Base-by-base conservation (phyloP, 2,329 filamentous ascomycete genomes). In the Aspergillus udagawae region DNA sequence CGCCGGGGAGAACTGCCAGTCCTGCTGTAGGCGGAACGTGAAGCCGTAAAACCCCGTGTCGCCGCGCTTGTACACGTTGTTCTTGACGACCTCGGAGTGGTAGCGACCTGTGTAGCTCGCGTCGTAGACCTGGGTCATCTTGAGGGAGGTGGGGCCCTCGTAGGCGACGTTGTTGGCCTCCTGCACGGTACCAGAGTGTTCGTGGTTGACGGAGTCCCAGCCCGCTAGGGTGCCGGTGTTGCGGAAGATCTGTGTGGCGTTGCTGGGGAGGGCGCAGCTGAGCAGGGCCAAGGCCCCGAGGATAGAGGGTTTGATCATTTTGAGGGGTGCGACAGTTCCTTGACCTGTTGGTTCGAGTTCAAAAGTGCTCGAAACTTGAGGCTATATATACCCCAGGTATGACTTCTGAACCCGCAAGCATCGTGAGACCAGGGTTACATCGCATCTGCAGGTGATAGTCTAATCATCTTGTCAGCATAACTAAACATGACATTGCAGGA, bases 1-100 rank as follows among this genome's bases (percentile, higher is more conserved):
- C 1, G 68, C 65, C 14, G 70, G 69, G n/a, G 66, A 62, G 63
- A 79, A 80, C 59, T 82, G 66, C 80, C 80, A 82, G 56, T 70
- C 54, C 0, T 76, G 64, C 27, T 75, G 72, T 7, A 83, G 74
- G n/a, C 78, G 77, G 70, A 83, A 82, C 0, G 71, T 69, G 65
- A 82, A 83, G 38, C 80, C 79, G 70, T 82, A 82, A 69, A 77
- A 80, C 25, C 75, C 75, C 21, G 68, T 69, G 55, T 82, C 75
- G 49, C 76, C 78, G 54, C 72, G 75, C 58, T 71, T 67, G 70
- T 82, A 82, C 20, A 73, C 79, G 59, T 77, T 66, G 62, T 75
- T 68, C 59, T 76, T 73, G 56, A 73, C 69, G 12, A 76, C 76
- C 66, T 82, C 80, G 41, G 80, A 78, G 69, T 82, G 79, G 67